phyloP scores from a whole-genome alignment of 352 stramenopile genomes.

The Pythium sp. region DNA sequence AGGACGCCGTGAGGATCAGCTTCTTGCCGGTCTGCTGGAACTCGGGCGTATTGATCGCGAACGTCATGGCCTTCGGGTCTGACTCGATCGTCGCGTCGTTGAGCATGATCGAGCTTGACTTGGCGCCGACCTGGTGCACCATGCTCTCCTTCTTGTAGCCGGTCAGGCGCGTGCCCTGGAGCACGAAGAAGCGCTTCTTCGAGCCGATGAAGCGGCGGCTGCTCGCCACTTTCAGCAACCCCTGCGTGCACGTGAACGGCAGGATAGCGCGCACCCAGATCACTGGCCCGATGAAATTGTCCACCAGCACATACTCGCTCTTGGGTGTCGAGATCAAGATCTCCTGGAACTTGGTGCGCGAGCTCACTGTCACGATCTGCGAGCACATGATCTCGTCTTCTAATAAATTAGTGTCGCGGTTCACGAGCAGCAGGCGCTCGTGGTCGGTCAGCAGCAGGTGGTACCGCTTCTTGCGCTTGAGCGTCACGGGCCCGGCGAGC shows the following conservation, averaged over 20 bases:
- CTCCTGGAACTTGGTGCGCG: conserved; percentile 73
- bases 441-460: conserved; percentile 83
- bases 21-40: conserved; percentile 74
- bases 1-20: conserved; percentile 70
- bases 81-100: conserved; percentile 64
- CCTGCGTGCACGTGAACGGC: conserved; percentile 84
- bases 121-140: conserved; percentile 67
- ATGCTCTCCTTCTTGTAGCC: conserved; percentile 78
- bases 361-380: conserved; percentile 86
- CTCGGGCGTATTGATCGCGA: conserved; percentile 78
- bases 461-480: conserved; percentile 85
- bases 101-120: conserved; percentile 70
- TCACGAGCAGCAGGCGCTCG: conserved; percentile 83
- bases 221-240: conserved; percentile 75
- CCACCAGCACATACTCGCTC: conserved; percentile 74
- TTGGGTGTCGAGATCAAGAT: conserved; percentile 70
- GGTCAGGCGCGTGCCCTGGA: conserved; percentile 56
- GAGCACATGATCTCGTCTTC: conserved; percentile 88
- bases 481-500: conserved; percentile 70
- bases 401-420: conserved; percentile 87
- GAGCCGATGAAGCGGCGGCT: conserved; percentile 76
- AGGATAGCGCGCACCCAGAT: conserved; percentile 87
- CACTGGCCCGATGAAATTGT: conserved; percentile 82
- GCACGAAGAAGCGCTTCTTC: conserved; percentile 85
- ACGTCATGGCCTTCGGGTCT: conserved; percentile 63